Evolutionary conservation across 2,329 filamentous ascomycete genomes (phyloP).

Genomic region (Sclerotinia minor): DNA sequence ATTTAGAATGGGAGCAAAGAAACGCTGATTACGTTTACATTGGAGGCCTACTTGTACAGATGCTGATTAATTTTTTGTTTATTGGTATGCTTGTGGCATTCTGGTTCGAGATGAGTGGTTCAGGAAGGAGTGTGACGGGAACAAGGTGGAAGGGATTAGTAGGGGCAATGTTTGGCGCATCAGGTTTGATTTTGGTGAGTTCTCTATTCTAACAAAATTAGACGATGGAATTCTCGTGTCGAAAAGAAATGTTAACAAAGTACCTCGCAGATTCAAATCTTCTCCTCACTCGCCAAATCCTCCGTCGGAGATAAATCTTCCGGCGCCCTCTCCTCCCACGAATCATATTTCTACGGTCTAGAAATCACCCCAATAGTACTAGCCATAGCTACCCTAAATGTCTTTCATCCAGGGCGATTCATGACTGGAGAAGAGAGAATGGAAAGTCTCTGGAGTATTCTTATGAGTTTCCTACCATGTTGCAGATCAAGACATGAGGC

Average conservation of each 20-base stretch:
- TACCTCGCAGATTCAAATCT: not conserved
- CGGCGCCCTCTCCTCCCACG: not conserved
- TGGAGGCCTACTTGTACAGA: slow-evolving; percentile 53
- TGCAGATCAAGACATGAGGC: not conserved
- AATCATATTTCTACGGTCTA: not conserved
- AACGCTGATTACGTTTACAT: slow-evolving; percentile 50
- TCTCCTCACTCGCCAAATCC: not conserved
- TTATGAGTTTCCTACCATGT: not conserved
- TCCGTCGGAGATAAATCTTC: not conserved
- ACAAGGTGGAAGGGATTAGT: not conserved
- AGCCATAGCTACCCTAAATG: not conserved
- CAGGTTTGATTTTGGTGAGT: not conserved
- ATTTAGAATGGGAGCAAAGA: slow-evolving; percentile 26
- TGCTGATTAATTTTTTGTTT: slow-evolving; percentile 52
- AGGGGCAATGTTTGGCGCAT: not conserved
- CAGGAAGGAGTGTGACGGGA: not conserved
- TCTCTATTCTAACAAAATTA: not conserved
- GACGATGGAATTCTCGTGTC: not conserved
- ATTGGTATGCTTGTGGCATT: not conserved
- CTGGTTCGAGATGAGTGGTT: not conserved
- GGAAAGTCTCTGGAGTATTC: not conserved
- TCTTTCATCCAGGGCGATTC: not conserved
- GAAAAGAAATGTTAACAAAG: not conserved
- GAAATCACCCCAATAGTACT: not conserved
- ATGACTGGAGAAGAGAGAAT: not conserved